Base-by-base conservation (phyloP, 139 green algal genomes). In the Pleodorina starrii region DNA sequence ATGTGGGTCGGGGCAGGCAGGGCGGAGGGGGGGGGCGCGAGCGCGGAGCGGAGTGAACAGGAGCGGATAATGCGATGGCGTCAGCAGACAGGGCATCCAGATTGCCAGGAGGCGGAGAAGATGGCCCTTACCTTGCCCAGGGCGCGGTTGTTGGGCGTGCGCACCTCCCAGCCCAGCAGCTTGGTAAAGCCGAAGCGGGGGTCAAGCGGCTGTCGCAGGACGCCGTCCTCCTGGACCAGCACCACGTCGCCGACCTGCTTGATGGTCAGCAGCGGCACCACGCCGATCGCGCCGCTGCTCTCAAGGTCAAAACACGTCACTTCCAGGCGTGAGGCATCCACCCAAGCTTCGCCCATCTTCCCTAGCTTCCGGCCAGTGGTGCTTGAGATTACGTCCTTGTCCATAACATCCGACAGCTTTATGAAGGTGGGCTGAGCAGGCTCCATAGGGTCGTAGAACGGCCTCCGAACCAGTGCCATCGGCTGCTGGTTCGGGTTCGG, bases 161-260 rank as follows among this genome's bases (percentile, higher is more conserved):
- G 78, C 7, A 98, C 94, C n/a, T 95, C 93, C 74, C 93, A 86
- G 9, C 95, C 94, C 32, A 94, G 59, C 35, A 97, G 92, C 38
- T 92, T 79, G 16, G 92, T 84, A 84, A 94, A 95, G 25, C 94
- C 94, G 42, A 90, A 85, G 7, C 86, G 71, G 14, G 92, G 90
- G 66, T 96, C 93, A 9, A 93, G 83, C 6, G 92, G 84, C 59
- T 90, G 89, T 57, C 95, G 85, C 50, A 96, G 63, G 32, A 89
- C 93, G 1, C 17, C 73, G 83, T 97, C 93, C 19, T 98, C 93
- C 71, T 97, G 92, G 36, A 98, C 94, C 40, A 98, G 92, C 43
- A 97, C 86, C 5, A 98, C 96, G 72, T 98, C 96, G 54, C 94
- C 94, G 57, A 97, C 95, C 89, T 98, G 87, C 5, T 78, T 87